These are phyloP conservation scores for Fusarium xyrophilum DNA, from an alignment of 2,329 filamentous ascomycete species.

Conservation along the genomic window DNA sequence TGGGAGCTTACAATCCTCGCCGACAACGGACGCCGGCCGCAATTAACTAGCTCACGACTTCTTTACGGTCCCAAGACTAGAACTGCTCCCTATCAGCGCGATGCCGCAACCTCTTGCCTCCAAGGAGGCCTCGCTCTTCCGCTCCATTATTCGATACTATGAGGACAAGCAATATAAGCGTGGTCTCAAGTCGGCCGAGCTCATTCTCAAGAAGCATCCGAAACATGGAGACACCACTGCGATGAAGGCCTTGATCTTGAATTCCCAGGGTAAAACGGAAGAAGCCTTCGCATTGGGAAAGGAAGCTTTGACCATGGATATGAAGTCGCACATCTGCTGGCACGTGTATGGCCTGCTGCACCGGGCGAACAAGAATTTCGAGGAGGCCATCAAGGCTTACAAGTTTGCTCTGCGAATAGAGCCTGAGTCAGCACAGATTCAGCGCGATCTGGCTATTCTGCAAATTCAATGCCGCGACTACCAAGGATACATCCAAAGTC, in stretches of 20 bases:
- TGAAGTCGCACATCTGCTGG: conserved; percentile 99
- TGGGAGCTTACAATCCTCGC: conserved; percentile 53
- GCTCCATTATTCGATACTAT: conserved; percentile 93
- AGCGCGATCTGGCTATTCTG: conserved; percentile 88
- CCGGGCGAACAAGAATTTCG: conserved; percentile 94
- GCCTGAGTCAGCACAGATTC: conserved; percentile 92
- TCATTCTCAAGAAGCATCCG: conserved; percentile 92
- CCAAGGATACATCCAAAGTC: conserved; percentile 88
- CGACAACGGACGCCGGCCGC: conserved; percentile 20
- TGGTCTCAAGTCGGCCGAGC: conserved; percentile 92
- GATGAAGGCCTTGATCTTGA: conserved; percentile 98
- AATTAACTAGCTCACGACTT: conserved; percentile 2
- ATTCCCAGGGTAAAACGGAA: conserved; percentile 87
- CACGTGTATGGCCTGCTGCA: conserved; percentile 97
- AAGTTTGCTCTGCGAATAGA: conserved; percentile 93
- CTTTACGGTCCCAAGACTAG: background rate
- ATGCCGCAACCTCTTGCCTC: conserved; percentile 79
- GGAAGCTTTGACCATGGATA: conserved; percentile 89
- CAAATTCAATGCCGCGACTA: conserved; percentile 98
- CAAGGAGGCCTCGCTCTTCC: conserved; percentile 94
- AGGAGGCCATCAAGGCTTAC: conserved; percentile 99
- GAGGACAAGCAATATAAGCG: conserved; percentile 98
- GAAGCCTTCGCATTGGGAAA: conserved; percentile 95
- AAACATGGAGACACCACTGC: conserved; percentile 98
- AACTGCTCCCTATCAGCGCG: conserved; percentile 30